Evolutionary conservation across 805 yeast genomes (phyloP).

Genomic region (Blastobotrys attinorum): DNA sequence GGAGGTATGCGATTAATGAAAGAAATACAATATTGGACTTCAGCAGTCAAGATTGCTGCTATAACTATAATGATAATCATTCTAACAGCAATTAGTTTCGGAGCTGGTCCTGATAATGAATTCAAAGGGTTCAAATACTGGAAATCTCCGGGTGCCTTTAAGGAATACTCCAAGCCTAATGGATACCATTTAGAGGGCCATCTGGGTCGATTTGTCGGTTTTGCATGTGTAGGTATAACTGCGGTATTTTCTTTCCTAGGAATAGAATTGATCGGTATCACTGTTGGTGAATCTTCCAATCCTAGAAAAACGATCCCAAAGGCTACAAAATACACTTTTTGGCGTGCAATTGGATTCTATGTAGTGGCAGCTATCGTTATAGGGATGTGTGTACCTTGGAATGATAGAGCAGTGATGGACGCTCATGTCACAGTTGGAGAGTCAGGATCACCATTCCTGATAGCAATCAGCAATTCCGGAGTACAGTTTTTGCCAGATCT

Average conservation of each 20-base stretch:
- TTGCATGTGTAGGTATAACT: constrained; percentile 55
- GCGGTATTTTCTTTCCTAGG: constrained; percentile 80
- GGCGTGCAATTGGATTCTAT: constrained; percentile 58
- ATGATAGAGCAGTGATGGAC: constrained; percentile 38
- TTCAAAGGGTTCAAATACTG: constrained; percentile 53
- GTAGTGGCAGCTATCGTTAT: constrained; percentile 69
- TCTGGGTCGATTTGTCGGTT: constrained; percentile 64
- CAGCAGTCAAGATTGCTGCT: constrained; percentile 62
- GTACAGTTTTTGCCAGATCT: constrained; percentile 64
- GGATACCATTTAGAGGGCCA: constrained; percentile 36
- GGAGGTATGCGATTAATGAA: constrained; percentile 56
- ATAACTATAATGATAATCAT: constrained; percentile 67
- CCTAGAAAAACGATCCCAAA: constrained; percentile 66
- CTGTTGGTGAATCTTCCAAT: constrained; percentile 70
- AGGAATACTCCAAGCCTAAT: constrained; percentile 37
- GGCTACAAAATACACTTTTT: constrained; percentile 72
- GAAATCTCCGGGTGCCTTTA: constrained; percentile 49
- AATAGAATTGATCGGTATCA: constrained; percentile 77
- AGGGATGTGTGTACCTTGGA: constrained; percentile 65
- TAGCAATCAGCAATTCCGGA: constrained; percentile 60
- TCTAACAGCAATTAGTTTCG: constrained; percentile 68
- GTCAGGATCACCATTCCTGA: constrained; percentile 58
- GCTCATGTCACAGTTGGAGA: constrained; percentile 30
- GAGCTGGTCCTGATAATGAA: constrained; percentile 73
- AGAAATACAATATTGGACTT: constrained; percentile 73